phyloP scores from a whole-genome alignment of 371 early-diverging fungal genomes.

The Blakeslea trispora region DNA sequence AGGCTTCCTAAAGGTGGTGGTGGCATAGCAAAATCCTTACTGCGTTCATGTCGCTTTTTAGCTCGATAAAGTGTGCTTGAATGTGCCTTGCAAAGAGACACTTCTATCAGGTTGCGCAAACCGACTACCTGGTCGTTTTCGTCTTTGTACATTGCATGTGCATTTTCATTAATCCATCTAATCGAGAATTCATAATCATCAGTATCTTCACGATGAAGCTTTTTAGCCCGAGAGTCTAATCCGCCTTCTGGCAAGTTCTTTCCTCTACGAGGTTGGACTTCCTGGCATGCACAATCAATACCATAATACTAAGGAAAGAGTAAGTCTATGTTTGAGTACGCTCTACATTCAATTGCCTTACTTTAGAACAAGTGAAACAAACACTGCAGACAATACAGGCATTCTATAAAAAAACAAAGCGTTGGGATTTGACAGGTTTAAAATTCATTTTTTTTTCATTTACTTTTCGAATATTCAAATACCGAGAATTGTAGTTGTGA shows the following conservation, averaged over 20 bases:
- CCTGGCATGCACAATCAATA: conserved; percentile 44
- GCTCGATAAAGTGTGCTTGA: conserved; percentile 53
- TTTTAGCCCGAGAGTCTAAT: conserved; percentile 53
- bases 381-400: conserved; percentile 54
- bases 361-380: conserved; percentile 55
- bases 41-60: conserved; percentile 47
- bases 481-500: not conserved
- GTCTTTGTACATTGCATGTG: conserved; percentile 44
- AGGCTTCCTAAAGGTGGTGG: too few relatives aligned
- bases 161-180: conserved; percentile 47
- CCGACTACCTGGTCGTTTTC: conserved; percentile 32
- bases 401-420: conserved; percentile 31
- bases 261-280: conserved; percentile 52
- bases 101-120: conserved; percentile 37
- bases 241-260: conserved; percentile 51
- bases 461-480: conserved; percentile 31
- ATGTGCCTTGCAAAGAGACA: conserved; percentile 57
- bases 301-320: conserved; percentile 39
- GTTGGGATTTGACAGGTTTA: not conserved
- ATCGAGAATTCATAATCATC: conserved; percentile 53
- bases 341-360: conserved; percentile 13
- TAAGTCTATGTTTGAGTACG: not conserved
- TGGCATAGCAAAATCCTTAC: conserved; percentile 17
- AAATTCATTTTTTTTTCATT: not conserved
- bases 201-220: conserved; percentile 38